A percentile compares a stretch with the other conserved stretches of the same genome.
phyloP scores from a whole-genome alignment of 768 basidiomycete genomes.

The Cyclocybe aegerita region DNA sequence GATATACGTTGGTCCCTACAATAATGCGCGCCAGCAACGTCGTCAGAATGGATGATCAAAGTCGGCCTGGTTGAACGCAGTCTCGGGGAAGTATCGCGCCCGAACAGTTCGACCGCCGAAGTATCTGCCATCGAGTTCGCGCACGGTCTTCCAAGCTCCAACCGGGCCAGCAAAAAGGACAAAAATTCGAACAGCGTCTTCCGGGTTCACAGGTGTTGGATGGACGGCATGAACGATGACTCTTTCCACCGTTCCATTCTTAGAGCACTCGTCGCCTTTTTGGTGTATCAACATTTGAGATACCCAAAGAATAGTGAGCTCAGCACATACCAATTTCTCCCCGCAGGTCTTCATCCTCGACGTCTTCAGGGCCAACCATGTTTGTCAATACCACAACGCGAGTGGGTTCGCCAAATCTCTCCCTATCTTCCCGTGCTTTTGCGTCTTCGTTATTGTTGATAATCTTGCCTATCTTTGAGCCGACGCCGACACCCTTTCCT shows the following conservation, averaged over 20 bases:
- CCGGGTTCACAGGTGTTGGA: constrained; percentile 61
- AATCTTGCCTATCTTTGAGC: constrained; percentile 82
- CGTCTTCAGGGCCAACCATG: constrained; percentile 83
- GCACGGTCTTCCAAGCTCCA: constrained; percentile 94
- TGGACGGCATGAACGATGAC: constrained; percentile 80
- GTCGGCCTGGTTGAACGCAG: constrained; percentile 45
- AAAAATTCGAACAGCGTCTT: constrained; percentile 91
- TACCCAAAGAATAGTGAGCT: background rate
- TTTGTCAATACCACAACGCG: constrained; percentile 89
- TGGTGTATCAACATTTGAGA: background rate
- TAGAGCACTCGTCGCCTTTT: constrained; percentile 85
- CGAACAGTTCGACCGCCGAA: constrained; percentile 86
- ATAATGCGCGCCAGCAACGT: constrained; percentile 1
- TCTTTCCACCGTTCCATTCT: constrained; percentile 89
- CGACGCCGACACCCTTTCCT: constrained; percentile 40
- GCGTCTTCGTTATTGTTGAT: constrained; percentile 89
- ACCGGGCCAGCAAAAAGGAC: constrained; percentile 88
- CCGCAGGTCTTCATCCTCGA: constrained; percentile 79
- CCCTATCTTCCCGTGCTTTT: constrained; percentile 72
- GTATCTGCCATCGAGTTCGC: constrained; percentile 89
- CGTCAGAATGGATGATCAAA: constrained; percentile 35
- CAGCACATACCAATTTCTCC: constrained; percentile 74
- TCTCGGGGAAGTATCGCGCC: constrained; percentile 80
- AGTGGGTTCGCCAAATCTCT: constrained; percentile 86
- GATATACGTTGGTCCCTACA: constrained; percentile 4